Evolutionary conservation across 495 filamentous ascomycete genomes (phyloP), one percentile per base, ranked within the genome.

Genomic region (Platismatia glauca): DNA sequence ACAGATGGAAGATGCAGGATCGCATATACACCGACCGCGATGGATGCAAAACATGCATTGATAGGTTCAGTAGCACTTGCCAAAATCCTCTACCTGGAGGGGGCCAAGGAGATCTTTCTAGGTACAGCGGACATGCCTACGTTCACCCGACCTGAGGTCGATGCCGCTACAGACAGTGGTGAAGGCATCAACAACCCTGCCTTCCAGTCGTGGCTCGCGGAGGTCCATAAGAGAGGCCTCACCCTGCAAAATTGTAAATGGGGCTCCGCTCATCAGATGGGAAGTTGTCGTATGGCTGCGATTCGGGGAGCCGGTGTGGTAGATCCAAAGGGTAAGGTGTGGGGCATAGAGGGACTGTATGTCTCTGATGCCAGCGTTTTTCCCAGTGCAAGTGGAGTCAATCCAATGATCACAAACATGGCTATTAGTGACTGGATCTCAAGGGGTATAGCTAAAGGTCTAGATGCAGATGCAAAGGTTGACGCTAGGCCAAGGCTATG

Each of bases 401-500:
- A 96, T 71, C 93, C 91, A 5, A 96, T 96, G 92, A 76, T 96
- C 39, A 95, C 91, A 52, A 87, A 81, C 61, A 94, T 96, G 91
- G 90, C 85, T 4, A 91, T 96, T 66, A 78, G 86, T 33, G 81
- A 87, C 62, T 82, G 79, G 76, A 81, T 88, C 34, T 79, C 78
- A 9, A 71, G 77, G 72, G 78, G 78, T 1, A 59, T 88, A 3
- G 74, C 72, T 4, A 73, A 66, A 39, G 60, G 56, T 37, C 52
- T 62, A 22, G 34, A 41, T 8, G 29, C 27, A 56, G 52, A n/a
- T 1, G 13, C 52, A 22, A 41, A 46, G 24, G 16, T 24, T 22
- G 52, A 56, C 33, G 13, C 24, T 18, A 33, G 12, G 22, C 52
- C 60, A 9, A 56, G 38, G 34, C 24, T 62, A 22, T 62, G 31